Conservation (phyloP, 352 stramenopile species). For the Globisporangium abappressorium region DNA sequence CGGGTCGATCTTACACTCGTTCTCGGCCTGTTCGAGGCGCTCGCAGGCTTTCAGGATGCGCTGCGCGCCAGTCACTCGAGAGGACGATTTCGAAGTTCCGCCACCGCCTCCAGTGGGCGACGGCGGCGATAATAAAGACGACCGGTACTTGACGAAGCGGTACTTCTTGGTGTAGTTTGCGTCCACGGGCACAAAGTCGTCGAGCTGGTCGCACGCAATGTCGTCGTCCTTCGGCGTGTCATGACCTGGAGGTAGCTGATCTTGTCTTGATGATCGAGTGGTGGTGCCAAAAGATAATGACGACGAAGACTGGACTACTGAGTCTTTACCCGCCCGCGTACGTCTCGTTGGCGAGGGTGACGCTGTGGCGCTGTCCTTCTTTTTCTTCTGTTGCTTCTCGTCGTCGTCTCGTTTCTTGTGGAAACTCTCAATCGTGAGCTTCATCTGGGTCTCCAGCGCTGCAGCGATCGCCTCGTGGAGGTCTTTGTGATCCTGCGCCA, state of each 20-base stretch:
- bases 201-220: slow-evolving; percentile 39
- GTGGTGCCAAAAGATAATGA: background rate
- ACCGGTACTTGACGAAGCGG: slow-evolving; percentile 32
- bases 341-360: slow-evolving; percentile 14
- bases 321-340: background rate
- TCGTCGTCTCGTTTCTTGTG: slow-evolving; percentile 21
- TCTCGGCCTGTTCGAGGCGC: slow-evolving; percentile 40
- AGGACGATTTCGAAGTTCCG: background rate
- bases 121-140: slow-evolving; percentile 8
- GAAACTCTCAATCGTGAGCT: slow-evolving; percentile 29
- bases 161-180: slow-evolving; percentile 46
- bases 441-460: slow-evolving; percentile 50
- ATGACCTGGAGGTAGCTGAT: background rate
- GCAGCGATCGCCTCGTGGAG: slow-evolving; percentile 49
- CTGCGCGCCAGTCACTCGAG: slow-evolving; percentile 29
- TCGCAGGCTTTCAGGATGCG: slow-evolving; percentile 62
- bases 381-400: slow-evolving; percentile 9
- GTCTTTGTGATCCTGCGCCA: slow-evolving; percentile 22
- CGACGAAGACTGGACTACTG: too few relatives aligned
- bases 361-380: background rate
- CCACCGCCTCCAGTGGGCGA: slow-evolving; percentile 9
- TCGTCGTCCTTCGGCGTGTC: slow-evolving; percentile 22
- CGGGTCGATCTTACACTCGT: slow-evolving; percentile 43
- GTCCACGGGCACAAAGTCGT: slow-evolving; percentile 47
- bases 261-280: background rate